Evolutionary conservation across 495 filamentous ascomycete species (phyloP), one percentile per base, ranked within the genome.

Genomic region (Trichoderma parareesei): DNA sequence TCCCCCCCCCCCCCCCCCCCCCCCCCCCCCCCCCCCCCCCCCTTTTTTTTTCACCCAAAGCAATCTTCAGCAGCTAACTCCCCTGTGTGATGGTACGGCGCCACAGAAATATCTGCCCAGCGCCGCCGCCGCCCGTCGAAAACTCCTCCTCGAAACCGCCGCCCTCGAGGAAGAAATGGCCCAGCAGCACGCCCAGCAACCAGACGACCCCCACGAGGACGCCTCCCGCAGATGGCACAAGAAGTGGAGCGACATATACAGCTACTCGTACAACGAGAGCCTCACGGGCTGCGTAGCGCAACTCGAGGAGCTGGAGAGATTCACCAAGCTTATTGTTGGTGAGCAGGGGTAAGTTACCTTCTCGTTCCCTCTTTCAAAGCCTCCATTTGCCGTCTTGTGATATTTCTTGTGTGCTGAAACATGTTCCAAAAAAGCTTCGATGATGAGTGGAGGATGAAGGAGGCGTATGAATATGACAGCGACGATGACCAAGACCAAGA

Each of bases 201-300:
- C 40, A 40, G 40, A 27, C 27, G 27, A 27, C 27, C 27, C 27
- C 14, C 37, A n/a, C 14, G 40, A 57, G 57, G 65, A 49, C n/a
- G 69, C 69, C 38, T 38, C 37, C 2, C 20, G 64, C 27, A 27
- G 27, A 38, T 43, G 60, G 62, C 61, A 69, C 40, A 71, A 65
- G 49, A 75, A 69, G 64, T 70, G 72, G 67, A 69, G 64, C 8
- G 72, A 72, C 64, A 73, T 74, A 59, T 75, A 75, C 46, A 70
- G 68, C 35, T 73, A 74, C 57, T 74, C 71, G 4, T 76, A 74
- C 66, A 81, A 80, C n/a, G 74, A 78, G 57, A 82, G 81, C 43
- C 71, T 85, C 69, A 85, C 82, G 16, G 82, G 82, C 59, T 83
- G 83, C 65, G 82, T 85, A 11, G 76, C 78, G 67, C 77, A 85